Conservation (phyloP, 2,329 filamentous ascomycete genomes). For the Didymella segeticola region DNA sequence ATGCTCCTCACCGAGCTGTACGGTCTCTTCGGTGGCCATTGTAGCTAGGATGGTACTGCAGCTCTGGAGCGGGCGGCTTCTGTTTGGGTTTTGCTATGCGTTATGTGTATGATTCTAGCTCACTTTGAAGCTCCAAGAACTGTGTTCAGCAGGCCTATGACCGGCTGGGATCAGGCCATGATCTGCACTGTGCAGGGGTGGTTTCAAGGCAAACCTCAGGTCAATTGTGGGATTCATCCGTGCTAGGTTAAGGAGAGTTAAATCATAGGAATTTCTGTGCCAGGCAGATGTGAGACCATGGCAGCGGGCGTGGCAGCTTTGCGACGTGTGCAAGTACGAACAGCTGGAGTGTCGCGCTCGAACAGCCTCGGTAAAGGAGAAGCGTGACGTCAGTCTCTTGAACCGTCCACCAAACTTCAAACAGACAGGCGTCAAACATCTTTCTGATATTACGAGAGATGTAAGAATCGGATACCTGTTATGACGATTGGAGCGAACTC, state of each 20-base stretch:
- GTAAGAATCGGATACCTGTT: too few relatives aligned
- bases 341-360: background rate
- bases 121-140: background rate
- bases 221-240: background rate
- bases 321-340: background rate
- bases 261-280: too few relatives aligned
- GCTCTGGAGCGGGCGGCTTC: background rate
- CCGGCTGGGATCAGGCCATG: conserved; percentile 4
- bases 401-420: too few relatives aligned
- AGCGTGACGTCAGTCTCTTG: too few relatives aligned
- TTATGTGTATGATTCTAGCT: background rate
- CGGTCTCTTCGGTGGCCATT: conserved; percentile 49
- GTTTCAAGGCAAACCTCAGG: conserved; percentile 4
- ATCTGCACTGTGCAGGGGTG: conserved; percentile 5
- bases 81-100: background rate
- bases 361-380: too few relatives aligned
- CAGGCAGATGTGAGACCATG: too few relatives aligned
- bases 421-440: too few relatives aligned
- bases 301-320: background rate
- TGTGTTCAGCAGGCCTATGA: background rate
- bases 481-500: too few relatives aligned
- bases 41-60: background rate
- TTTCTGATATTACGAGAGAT: too few relatives aligned
- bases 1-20: conserved; percentile 41
- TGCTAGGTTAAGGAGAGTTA: background rate